Base-by-base conservation (phyloP, 148 eudicot genomes). In the Vaccinium darrowii region DNA sequence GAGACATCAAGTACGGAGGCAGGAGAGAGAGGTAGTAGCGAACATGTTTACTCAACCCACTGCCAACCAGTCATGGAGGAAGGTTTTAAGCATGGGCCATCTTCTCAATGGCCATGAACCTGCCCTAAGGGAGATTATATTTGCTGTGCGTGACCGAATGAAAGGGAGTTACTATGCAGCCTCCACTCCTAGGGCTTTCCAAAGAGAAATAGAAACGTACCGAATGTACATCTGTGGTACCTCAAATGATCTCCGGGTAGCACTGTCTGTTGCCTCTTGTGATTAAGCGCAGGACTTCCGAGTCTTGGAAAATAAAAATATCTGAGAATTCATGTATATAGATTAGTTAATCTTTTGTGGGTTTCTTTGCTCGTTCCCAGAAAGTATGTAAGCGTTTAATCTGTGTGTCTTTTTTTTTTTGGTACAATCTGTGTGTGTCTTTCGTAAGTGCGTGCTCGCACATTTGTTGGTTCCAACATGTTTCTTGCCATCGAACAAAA, bases 71-170 rank as follows among this genome's bases (percentile, higher is more conserved):
- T 93, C 98, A 18, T 96, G 99, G 99, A 91, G 99, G 88, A 96
- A 92, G 87, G 98, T 92, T 53, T 76, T 94, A 82, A 96, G 98
- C 92, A 93, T 96, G 99, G 99, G 99, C 30, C 94, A 96, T 89
- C 97, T 94, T 84, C 94, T 96, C 14, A 93, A 96, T 36, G 99
- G 99, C 57, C 95, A 96, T 19, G 99, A 96, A 84, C 99, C 99
- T 4, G 91, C 86, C 62, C 81, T 92, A 2, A 87, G 99, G 87
- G 99, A 96, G 88, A 92, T 96, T 18, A 91, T 93, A 56, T 96
- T 96, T 82, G 89, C 90, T 15, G 87, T 88, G 88, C 89, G 91
- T 8, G 95, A 94, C 76, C 82, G 89, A 58, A 91, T 90, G 25
- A 89, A 84, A 36, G 93, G 92, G 79, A 90, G 90, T 78, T 95